Evolutionary conservation across 345 rosid genomes (phyloP).

Genomic region (Boechera divaricarpa): DNA sequence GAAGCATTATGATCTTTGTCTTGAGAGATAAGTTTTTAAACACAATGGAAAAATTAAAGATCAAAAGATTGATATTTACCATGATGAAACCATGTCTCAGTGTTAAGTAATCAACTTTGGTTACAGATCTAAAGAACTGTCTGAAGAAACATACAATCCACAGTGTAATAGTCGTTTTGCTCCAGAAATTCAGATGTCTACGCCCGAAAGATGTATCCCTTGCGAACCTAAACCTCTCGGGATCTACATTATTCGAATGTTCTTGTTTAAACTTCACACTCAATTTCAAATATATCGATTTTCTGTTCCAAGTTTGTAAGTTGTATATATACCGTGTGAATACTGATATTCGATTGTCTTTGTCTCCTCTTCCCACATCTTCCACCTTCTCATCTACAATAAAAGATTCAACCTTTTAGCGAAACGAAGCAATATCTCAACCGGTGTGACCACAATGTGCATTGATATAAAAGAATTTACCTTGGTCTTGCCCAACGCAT

Average conservation of each 20-base stretch:
- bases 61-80: slow-evolving; percentile 47
- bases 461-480: slow-evolving; percentile 39
- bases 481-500: slow-evolving; percentile 80
- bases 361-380: slow-evolving; percentile 87
- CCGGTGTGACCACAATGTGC: background rate
- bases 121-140: slow-evolving; percentile 84
- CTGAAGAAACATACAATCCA: slow-evolving; percentile 96
- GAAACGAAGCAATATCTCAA: background rate
- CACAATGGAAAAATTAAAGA: background rate
- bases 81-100: slow-evolving; percentile 89
- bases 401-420: background rate
- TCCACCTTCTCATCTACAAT: slow-evolving; percentile 86
- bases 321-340: slow-evolving; percentile 55
- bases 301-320: background rate
- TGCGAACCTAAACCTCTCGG: slow-evolving; percentile 91
- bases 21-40: slow-evolving; percentile 1
- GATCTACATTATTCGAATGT: slow-evolving; percentile 55
- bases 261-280: background rate
- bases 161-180: slow-evolving; percentile 54
- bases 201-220: slow-evolving; percentile 96
- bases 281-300: background rate
- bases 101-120: slow-evolving; percentile 89
- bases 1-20: background rate
- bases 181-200: slow-evolving; percentile 80
- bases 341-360: slow-evolving; percentile 83